These are phyloP conservation scores for Arabidopsis hybrid DNA, from an alignment of 441 rosid species.

Conservation along the genomic window DNA sequence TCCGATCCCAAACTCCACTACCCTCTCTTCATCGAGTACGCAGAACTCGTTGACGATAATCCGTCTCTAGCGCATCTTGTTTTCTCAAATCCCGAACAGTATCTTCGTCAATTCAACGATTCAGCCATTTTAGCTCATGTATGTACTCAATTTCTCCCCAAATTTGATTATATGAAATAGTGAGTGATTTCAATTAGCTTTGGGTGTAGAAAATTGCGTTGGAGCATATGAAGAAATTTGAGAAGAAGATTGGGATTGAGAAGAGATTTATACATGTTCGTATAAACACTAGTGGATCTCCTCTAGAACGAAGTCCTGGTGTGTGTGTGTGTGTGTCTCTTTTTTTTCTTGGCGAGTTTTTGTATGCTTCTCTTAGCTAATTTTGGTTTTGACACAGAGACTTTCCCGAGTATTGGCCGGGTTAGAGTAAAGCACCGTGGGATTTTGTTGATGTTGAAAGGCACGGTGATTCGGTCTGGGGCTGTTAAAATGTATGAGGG, in stretches of 20 bases:
- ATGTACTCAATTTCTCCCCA: slow-evolving; percentile 19
- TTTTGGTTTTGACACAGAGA: slow-evolving; percentile 52
- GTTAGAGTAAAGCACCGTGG: slow-evolving; percentile 91
- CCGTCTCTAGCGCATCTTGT: slow-evolving; percentile 68
- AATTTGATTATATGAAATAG: neutral
- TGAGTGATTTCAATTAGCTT: neutral
- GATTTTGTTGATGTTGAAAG: slow-evolving; percentile 83
- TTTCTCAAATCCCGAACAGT: slow-evolving; percentile 64
- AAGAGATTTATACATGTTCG: slow-evolving; percentile 93
- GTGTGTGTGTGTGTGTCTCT: neutral
- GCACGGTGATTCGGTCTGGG: slow-evolving; percentile 91
- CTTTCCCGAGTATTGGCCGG: slow-evolving; percentile 90
- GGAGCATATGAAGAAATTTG: slow-evolving; percentile 55
- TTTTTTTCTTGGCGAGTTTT: neutral
- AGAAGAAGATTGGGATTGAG: slow-evolving; percentile 56
- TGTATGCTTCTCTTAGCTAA: slow-evolving; percentile 20
- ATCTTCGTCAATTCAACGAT: slow-evolving; percentile 65
- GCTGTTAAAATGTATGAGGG: slow-evolving; percentile 96
- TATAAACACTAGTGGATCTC: slow-evolving; percentile 77
- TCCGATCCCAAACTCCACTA: slow-evolving; percentile 81
- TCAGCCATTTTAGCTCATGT: slow-evolving; percentile 90
- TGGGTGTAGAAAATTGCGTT: slow-evolving; percentile 68
- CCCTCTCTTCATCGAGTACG: slow-evolving; percentile 76
- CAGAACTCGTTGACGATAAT: slow-evolving; percentile 75
- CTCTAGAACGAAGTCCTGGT: slow-evolving; percentile 86